Conservation (phyloP, 1,284 basidiomycete species). For the Chiua sp. region DNA sequence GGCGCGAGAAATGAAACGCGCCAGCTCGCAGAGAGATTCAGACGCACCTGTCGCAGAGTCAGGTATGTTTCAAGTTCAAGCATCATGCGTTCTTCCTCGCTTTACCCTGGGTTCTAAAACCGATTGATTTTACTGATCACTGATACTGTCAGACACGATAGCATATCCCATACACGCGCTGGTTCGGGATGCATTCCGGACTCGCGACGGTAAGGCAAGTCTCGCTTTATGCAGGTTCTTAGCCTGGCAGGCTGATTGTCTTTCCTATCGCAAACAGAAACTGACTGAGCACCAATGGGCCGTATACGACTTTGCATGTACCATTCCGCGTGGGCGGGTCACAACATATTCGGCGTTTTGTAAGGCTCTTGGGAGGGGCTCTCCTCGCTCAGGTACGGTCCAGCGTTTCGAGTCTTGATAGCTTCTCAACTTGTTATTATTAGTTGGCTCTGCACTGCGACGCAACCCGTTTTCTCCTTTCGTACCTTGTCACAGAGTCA, state of each 20-base stretch:
- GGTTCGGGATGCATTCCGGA: conserved; percentile 13
- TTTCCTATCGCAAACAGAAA: conserved; percentile 30
- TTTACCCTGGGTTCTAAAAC: neutral
- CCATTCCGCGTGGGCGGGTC: conserved; percentile 57
- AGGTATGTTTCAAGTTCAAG: too few species aligned
- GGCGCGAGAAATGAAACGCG: too few species aligned
- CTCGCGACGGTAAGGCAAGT: conserved; percentile 15
- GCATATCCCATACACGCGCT: conserved; percentile 10
- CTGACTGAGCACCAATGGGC: conserved; percentile 62
- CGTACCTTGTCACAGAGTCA: conserved; percentile 70
- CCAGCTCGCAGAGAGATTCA: too few species aligned
- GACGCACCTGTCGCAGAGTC: too few species aligned
- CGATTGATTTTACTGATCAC: too few species aligned
- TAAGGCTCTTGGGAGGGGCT: conserved; percentile 52
- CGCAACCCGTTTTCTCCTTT: conserved; percentile 68
- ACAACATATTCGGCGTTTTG: conserved; percentile 63
- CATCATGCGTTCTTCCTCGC: too few species aligned
- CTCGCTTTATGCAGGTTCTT: neutral
- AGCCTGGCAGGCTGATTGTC: neutral
- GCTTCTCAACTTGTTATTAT: neutral
- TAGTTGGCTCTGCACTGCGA: conserved; percentile 64
- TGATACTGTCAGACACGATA: neutral
- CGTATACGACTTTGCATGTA: conserved; percentile 58
- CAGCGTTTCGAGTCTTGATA: neutral
- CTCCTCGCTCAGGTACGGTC: conserved; percentile 59